Evolutionary conservation across 345 rosid genomes (phyloP).

Genomic region (Eutrema heterophyllum): DNA sequence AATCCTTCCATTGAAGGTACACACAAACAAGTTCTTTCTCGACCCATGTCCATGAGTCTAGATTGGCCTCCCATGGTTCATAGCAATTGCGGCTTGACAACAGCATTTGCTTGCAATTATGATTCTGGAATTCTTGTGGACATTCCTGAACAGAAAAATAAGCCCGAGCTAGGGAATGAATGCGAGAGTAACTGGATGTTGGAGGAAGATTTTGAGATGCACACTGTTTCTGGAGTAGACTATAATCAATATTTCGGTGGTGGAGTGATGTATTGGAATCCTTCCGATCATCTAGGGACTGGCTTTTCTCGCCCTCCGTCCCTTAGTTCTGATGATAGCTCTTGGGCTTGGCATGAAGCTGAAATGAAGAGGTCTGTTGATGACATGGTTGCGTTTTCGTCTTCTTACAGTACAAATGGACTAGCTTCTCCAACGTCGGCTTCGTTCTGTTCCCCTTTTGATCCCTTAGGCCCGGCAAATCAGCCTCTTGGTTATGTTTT

Average conservation of each 20-base stretch:
- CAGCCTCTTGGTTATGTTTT: constrained; percentile 84
- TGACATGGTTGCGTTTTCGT: constrained; percentile 95
- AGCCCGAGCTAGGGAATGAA: constrained; percentile 57
- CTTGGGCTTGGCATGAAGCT: constrained; percentile 97
- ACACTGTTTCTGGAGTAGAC: constrained; percentile 75
- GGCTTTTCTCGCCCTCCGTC: constrained; percentile 96
- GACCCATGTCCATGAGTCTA: constrained; percentile 76
- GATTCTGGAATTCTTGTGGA: constrained; percentile 70
- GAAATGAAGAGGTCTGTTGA: constrained; percentile 94
- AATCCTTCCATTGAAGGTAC: constrained; percentile 61
- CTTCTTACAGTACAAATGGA: constrained; percentile 89
- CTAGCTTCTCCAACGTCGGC: constrained; percentile 93
- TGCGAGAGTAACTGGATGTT: constrained; percentile 83
- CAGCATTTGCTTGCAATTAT: constrained; percentile 63
- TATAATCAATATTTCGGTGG: constrained; percentile 95
- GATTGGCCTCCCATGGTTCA: constrained; percentile 98
- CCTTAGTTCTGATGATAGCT: constrained; percentile 97
- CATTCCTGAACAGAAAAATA: constrained; percentile 52
- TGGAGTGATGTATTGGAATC: constrained; percentile 98
- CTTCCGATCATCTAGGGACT: constrained; percentile 77
- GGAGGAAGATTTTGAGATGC: constrained; percentile 91
- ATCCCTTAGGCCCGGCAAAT: constrained; percentile 68
- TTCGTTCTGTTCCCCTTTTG: constrained; percentile 86
- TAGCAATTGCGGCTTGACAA: constrained; percentile 58
- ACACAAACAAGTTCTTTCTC: constrained; percentile 60